These are phyloP conservation scores for Rhizopus stolonifer DNA, from an alignment of 371 early-diverging fungal species.

Conservation along the genomic window DNA sequence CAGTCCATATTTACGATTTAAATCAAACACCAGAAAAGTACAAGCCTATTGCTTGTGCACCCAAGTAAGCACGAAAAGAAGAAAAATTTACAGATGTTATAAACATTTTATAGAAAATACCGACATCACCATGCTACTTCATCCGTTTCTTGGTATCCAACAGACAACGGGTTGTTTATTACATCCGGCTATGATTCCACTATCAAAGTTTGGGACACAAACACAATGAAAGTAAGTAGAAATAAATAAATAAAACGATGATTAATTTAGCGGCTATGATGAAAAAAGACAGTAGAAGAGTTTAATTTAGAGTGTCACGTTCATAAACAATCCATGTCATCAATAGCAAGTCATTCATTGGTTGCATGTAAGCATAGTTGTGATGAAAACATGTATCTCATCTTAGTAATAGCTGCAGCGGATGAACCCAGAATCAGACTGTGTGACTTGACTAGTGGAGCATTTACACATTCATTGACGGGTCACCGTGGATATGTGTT, in stretches of 20 bases:
- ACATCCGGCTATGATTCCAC: conserved; percentile 80
- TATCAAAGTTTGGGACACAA: conserved; percentile 86
- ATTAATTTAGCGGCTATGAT: too few relatives aligned
- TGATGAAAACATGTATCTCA: too few relatives aligned
- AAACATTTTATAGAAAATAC: conserved; percentile 26
- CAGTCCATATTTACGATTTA: conserved; percentile 73
- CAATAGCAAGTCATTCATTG: conserved; percentile 72
- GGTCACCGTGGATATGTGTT: conserved; percentile 76
- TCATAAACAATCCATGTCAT: conserved; percentile 70
- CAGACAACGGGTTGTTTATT: conserved; percentile 85
- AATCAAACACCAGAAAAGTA: conserved; percentile 42
- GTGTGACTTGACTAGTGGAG: conserved; percentile 79
- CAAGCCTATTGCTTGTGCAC: conserved; percentile 43
- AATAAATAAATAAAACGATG: background rate
- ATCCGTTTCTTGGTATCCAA: conserved; percentile 81
- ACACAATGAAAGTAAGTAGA: conserved; percentile 57
- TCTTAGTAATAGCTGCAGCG: conserved; percentile 62
- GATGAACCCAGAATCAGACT: conserved; percentile 71
- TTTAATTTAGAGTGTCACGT: conserved; percentile 66
- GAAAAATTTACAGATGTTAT: background rate
- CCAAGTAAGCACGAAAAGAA: conserved; percentile 35
- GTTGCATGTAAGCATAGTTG: conserved; percentile 64
- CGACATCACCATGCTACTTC: conserved; percentile 71
- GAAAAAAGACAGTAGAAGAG: conserved; percentile 12
- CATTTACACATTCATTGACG: conserved; percentile 69